phyloP scores from a whole-genome alignment of 1,139 yeast genomes.

The Pneumocystis murina region DNA sequence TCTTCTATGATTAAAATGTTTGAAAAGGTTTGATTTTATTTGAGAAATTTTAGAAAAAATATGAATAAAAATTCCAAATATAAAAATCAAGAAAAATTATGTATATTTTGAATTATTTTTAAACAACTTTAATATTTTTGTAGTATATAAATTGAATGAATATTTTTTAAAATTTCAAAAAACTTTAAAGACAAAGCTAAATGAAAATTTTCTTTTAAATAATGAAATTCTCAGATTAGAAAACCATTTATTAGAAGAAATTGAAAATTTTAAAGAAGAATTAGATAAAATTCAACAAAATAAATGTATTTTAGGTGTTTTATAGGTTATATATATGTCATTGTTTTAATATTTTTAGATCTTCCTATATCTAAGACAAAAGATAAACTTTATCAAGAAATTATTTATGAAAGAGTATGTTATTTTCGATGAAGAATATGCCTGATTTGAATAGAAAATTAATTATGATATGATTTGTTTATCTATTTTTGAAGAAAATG shows the following conservation, averaged over 20 bases:
- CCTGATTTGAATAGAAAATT: neutral
- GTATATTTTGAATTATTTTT: neutral
- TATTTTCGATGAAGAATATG: neutral
- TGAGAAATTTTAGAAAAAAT: neutral
- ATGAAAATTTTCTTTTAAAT: neutral
- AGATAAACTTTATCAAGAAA: neutral
- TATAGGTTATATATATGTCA: neutral
- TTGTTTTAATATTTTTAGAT: neutral
- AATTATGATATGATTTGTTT: neutral
- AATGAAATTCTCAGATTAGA: neutral
- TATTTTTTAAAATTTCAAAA: neutral
- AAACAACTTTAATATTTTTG: neutral
- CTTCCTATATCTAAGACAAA: neutral
- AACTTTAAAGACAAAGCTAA: neutral
- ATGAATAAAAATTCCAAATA: neutral
- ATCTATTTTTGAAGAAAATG: neutral
- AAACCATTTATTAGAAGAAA: neutral
- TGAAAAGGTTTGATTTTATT: neutral
- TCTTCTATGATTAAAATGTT: neutral
- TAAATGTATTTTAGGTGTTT: neutral
- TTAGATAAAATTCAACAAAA: neutral
- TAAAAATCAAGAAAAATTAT: neutral
- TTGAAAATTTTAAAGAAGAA: neutral
- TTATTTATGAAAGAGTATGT: neutral
- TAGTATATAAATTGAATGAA: neutral